Evolutionary conservation across 306 rosid species (phyloP), one percentile per base, ranked within the genome.

Genomic region (Prunus persica): DNA sequence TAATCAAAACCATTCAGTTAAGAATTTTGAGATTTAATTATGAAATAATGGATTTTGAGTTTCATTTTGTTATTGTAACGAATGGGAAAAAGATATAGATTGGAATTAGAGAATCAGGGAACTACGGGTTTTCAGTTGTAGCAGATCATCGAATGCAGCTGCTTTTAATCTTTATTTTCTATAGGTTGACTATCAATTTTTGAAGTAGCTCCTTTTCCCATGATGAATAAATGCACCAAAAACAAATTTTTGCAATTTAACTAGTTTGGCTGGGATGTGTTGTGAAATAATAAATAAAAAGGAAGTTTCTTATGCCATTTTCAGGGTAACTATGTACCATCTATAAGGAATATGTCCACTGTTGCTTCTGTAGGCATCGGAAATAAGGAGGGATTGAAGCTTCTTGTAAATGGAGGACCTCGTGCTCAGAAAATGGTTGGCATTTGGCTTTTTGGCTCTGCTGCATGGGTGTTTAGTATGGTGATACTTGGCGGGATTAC

Each of bases 391-490:
- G 93, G 89, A 46, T 25, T 86, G 79, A 91, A 89, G 86, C 76
- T 89, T 67, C 89, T 94, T 0, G 98, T 93, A 70, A 76, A 77
- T 70, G 97, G 84, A 47, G 98, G 97, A 41, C 20, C 90, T 63
- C 91, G 3, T 60, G 97, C 96, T 20, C 88, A 79, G 75, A 94
- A 86, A 83, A 76, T 30, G 76, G 96, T 94, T 10, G 97, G 98
- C 46, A 86, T 88, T 72, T 94, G 98, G 98, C 93, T 94, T 70
- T 94, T 94, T 68, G 83, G 93, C 57, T 91, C 97, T 6, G 95
- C 98, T 1, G 91, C 93, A 0, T 94, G 97, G 98, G 98, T 94
- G 61, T 91, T 90, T 78, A 91, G 95, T 82, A 91, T 91, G 97
- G 97, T 94, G 62, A 47, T 94, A 24, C 96, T 94, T 41, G 98